Conservation (phyloP, 2,329 filamentous ascomycete genomes). For the Curvularia eragrostidis region DNA sequence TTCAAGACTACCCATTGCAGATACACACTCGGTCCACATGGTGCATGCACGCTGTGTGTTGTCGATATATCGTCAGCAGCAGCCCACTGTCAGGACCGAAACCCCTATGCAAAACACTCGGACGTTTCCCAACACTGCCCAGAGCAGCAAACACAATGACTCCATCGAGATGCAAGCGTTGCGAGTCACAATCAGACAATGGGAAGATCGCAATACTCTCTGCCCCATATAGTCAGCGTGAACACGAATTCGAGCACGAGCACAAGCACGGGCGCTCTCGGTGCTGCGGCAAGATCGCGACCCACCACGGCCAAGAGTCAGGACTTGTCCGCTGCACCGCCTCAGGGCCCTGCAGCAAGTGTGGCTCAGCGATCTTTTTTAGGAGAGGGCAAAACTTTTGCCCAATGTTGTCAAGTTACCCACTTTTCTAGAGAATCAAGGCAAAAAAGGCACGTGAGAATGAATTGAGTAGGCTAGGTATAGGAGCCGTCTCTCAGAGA, state of each 20-base stretch:
- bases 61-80: neutral
- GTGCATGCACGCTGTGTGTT: neutral
- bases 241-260: neutral
- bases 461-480: constrained; percentile 19
- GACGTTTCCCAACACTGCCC: neutral
- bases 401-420: neutral
- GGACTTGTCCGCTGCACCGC: constrained; percentile 4
- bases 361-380: constrained; percentile 6
- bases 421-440: constrained; percentile 4
- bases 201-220: neutral
- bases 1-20: no score
- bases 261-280: neutral
- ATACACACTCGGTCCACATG: no score
- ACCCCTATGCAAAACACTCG: neutral
- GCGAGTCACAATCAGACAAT: neutral
- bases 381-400: constrained; percentile 9
- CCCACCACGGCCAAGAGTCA: constrained; percentile 4
- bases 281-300: neutral
- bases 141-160: neutral
- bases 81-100: neutral
- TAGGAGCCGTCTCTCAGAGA: constrained; percentile 13
- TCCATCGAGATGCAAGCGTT: constrained; percentile 2
- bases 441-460: constrained; percentile 14
- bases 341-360: constrained; percentile 24
- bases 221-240: neutral